Evolutionary conservation across 805 yeast species (phyloP), one percentile per base, ranked within the genome.

Genomic region (Suhomyces tanzawaensis): DNA sequence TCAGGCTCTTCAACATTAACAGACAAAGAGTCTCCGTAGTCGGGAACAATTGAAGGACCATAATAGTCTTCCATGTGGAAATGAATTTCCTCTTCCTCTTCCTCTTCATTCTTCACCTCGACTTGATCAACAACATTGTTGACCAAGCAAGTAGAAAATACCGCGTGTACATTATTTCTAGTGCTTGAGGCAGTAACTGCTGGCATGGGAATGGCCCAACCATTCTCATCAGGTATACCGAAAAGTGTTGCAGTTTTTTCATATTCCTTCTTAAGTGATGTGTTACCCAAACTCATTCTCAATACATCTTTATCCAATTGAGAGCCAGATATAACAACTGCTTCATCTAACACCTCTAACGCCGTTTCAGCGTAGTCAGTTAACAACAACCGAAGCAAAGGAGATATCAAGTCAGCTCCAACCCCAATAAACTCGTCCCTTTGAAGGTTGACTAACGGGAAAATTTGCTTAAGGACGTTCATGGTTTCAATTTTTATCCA

Each of bases 131-230:
- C 61, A 11, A 53, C 49, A 4, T 57, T 55, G 1, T 73, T 45
- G 3, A 72, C 68, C 1, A 76, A 74, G 54, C 97, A 91, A 0
- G 96, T 86, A 21, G 89, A 80, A 55, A 86, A 93, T 3, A 93
- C 98, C 0, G 98, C 90, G 59, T 93, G 98, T 1, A 93, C 95
- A 53, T 93, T 93, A 55, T 86, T 87, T 47, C 97, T 70, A 1
- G 98, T 86, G 12, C 85, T 77, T 0, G 95, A 84, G 0, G 96
- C 88, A 1, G 93, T 82, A 29, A 88, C 79, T 0, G 91, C 86
- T 2, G 99, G 96, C 91, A 86, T 85, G 2, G 98, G 95, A 34
- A 95, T 81, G 0, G 96, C 82, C 99, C 99, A 93, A 1, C 99
- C 99, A 52, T 84, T 81, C 9, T 86, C 95, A 44, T 85, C 91